These are phyloP conservation scores for Sclerospora graminicola DNA, from an alignment of 352 stramenopile genomes.

Conservation along the genomic window DNA sequence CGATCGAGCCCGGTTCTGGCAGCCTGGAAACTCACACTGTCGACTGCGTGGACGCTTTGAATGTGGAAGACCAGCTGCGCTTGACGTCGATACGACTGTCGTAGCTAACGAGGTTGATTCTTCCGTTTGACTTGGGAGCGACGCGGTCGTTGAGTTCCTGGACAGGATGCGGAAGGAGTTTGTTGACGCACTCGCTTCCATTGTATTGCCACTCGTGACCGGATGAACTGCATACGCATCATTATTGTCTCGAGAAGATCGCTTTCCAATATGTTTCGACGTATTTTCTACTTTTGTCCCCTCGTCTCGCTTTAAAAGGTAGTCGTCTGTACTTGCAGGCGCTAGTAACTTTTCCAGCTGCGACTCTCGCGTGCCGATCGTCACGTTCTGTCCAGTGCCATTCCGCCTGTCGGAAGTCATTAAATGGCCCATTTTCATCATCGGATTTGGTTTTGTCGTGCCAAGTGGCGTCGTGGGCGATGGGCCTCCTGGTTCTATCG, in stretches of 20 bases:
- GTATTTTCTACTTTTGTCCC: not conserved
- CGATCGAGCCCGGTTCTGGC: conserved; percentile 64
- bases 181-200: conserved; percentile 4
- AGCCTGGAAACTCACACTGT: conserved; percentile 67
- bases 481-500: conserved; percentile 36
- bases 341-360: conserved; percentile 34
- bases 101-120: not conserved
- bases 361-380: conserved; percentile 11
- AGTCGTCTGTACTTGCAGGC: conserved; percentile 11
- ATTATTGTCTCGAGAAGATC: too few species aligned
- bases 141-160: conserved; percentile 30
- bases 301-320: conserved; percentile 27
- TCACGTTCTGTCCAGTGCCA: not conserved
- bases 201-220: not conserved
- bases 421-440: conserved; percentile 28
- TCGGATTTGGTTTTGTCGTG: conserved; percentile 7
- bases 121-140: conserved; percentile 16
- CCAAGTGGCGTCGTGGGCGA: conserved; percentile 38
- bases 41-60: conserved; percentile 33
- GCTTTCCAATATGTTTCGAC: conserved; percentile 2
- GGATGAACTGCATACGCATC: not conserved
- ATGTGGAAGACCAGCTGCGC: conserved; percentile 10
- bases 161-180: conserved; percentile 24
- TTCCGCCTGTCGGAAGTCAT: conserved; percentile 10
- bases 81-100: conserved; percentile 3